phyloP scores from a whole-genome alignment of 2,329 filamentous ascomycete species.

The Chrysoporthe puriensis region DNA sequence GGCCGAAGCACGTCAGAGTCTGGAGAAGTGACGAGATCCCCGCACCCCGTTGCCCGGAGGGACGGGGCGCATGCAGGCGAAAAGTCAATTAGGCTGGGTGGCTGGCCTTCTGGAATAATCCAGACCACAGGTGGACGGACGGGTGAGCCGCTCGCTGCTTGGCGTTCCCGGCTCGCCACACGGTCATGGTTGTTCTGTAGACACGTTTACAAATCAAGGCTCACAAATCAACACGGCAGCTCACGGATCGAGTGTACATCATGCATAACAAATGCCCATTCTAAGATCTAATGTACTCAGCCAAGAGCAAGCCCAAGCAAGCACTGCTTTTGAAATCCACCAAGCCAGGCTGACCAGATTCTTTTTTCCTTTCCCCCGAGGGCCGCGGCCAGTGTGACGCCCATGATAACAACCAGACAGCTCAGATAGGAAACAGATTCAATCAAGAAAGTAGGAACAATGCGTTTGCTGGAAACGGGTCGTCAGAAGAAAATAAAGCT shows the following conservation, averaged over 20 bases:
- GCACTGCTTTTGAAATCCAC: background rate
- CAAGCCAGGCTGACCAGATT: background rate
- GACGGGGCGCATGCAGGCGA: background rate
- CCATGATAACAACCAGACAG: background rate
- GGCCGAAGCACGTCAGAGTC: slow-evolving; percentile 22
- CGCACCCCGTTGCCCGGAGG: background rate
- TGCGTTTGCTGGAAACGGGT: background rate
- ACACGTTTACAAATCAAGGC: background rate
- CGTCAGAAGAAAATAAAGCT: no score
- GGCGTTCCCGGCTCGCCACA: background rate
- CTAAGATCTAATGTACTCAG: slow-evolving; percentile 6
- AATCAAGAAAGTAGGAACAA: background rate
- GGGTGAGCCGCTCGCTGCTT: background rate
- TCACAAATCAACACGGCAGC: background rate
- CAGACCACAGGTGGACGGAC: background rate
- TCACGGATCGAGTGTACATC: background rate
- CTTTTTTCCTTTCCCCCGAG: background rate
- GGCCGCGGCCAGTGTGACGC: background rate
- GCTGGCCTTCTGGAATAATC: background rate
- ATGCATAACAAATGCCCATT: slow-evolving; percentile 4
- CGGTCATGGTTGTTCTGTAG: background rate
- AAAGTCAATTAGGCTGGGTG: no score
- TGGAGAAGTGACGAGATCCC: slow-evolving; percentile 15
- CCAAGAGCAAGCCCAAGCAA: background rate
- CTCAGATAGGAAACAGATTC: no score